Evolutionary conservation across 2,329 filamentous ascomycete species (phyloP).

Genomic region (Pseudogymnoascus sp.): DNA sequence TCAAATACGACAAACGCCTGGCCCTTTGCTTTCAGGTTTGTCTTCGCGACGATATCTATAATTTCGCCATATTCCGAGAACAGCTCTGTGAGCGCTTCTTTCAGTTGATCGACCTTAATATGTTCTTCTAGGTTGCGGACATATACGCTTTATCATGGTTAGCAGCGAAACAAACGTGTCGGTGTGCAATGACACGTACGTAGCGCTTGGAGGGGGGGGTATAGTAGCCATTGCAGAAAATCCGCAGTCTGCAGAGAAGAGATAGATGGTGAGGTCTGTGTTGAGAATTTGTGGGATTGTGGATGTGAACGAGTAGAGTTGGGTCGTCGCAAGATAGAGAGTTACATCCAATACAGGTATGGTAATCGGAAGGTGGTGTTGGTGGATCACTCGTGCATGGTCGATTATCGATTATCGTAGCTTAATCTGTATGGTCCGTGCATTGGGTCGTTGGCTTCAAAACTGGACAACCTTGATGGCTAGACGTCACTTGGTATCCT

Average conservation of each 20-base stretch:
- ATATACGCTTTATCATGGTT: conserved; percentile 44
- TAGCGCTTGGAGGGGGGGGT: conserved; percentile 41
- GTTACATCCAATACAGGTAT: neutral
- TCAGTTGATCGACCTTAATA: conserved; percentile 71
- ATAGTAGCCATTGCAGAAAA: neutral
- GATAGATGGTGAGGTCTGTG: neutral
- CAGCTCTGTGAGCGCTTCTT: conserved; percentile 62
- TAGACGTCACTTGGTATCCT: neutral
- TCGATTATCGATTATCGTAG: neutral
- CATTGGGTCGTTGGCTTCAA: neutral
- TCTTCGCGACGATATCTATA: conserved; percentile 79
- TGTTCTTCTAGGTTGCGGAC: conserved; percentile 86
- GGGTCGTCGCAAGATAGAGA: neutral
- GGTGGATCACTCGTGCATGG: neutral
- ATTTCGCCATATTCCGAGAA: conserved; percentile 86
- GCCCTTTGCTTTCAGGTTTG: conserved; percentile 83
- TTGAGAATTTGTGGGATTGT: neutral
- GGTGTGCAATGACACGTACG: conserved; percentile 68
- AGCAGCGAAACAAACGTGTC: conserved; percentile 41
- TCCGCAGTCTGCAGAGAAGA: neutral
- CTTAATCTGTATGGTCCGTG: neutral
- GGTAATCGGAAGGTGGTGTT: neutral
- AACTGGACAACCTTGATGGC: conserved; percentile 1
- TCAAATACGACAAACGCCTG: conserved; percentile 95
- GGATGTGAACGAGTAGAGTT: neutral